Base-by-base conservation (phyloP, 164 flowering plant species). In the Magnolia changhungtana region DNA sequence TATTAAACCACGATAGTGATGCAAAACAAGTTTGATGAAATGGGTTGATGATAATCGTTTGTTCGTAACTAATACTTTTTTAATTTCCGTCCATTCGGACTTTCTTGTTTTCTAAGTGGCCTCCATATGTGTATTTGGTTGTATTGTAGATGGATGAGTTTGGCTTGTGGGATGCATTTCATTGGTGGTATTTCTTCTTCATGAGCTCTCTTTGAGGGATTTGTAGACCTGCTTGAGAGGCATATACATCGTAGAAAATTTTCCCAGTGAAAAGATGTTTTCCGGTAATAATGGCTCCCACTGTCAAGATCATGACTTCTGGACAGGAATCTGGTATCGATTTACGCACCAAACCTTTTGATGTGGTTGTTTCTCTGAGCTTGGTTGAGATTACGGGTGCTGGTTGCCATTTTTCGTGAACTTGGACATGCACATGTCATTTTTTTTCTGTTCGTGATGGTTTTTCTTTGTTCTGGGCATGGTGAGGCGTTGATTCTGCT, bases 131-230 rank as follows among this genome's bases (percentile, higher is more conserved):
- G 29, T 66, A 8, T 55, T 11, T 55, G 61, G 61, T 55, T 66
- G 69, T 66, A 66, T 66, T 66, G 69, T 66, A 66, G 69, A 66
- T 66, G 69, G 69, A 55, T 55, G 61, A 55, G 61, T 55, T 55
- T 66, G 69, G 69, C 24, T 23, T 23, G 29, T 66, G 29, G 24
- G 69, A 24, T 20, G 29, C 8, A 66, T 66, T 66, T 66, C 29
- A 23, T 20, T 11, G 69, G 69, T 66, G 69, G 31, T 66, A 66
- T 20, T 23, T 55, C 61, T 55, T 55, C 61, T 55, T 16, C 61
- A 55, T 11, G 61, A 55, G 18, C 61, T 55, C 61, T 11, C 45
- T 55, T 55, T 55, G 61, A 11, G 61, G 61, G 61, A 55, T 55
- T 55, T 55, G 61, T 55, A 55, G 61, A 55, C 61, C 61, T 55